phyloP scores from a whole-genome alignment of 257 asterid species.

The Voacanga thouarsii region DNA sequence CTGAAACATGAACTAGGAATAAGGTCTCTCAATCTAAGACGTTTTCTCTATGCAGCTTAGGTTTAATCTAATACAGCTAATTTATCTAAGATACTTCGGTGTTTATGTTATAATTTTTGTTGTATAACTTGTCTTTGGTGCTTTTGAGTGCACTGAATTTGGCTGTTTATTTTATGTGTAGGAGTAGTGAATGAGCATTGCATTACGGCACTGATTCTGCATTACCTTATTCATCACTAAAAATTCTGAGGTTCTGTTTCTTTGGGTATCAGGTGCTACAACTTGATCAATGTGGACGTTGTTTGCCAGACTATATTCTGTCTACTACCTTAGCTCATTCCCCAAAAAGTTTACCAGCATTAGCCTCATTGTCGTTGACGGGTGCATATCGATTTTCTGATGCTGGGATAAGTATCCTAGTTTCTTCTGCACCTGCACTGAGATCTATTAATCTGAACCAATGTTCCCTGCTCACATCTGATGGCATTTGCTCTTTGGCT shows the following conservation, averaged over 20 bases:
- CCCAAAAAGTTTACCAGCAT: constrained; percentile 55
- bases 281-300: constrained; percentile 73
- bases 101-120: background rate
- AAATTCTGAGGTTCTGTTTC: constrained; percentile 25
- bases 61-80: background rate
- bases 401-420: constrained; percentile 58
- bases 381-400: constrained; percentile 96
- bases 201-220: background rate
- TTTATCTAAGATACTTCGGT: background rate
- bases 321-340: constrained; percentile 52
- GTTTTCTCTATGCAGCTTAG: background rate
- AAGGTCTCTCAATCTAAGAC: background rate
- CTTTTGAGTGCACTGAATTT: background rate
- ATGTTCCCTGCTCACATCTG: constrained; percentile 78
- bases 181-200: background rate
- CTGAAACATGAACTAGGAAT: background rate
- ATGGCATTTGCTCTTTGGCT: constrained; percentile 59
- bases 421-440: constrained; percentile 73
- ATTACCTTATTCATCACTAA: constrained; percentile 7
- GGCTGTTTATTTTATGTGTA: background rate
- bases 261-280: constrained; percentile 68
- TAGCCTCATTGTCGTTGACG: constrained; percentile 65
- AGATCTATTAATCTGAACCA: constrained; percentile 77
- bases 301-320: constrained; percentile 66
- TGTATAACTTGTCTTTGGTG: background rate